Evolutionary conservation across 1,284 basidiomycete genomes (phyloP), one percentile per base, ranked within the genome.

Genomic region (Flammula alnicola): DNA sequence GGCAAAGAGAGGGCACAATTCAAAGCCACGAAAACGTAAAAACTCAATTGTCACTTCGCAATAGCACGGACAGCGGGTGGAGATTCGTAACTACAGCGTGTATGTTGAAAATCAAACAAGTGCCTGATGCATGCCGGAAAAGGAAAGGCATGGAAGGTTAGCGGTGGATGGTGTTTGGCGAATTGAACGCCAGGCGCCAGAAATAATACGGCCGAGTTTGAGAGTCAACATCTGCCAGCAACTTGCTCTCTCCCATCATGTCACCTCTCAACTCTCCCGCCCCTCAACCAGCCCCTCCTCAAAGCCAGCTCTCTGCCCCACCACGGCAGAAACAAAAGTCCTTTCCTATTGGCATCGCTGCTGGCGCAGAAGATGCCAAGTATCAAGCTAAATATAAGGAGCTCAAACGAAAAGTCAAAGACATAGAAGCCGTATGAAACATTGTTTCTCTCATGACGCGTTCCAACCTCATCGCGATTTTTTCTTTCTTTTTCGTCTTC

Each of bases 331-430:
- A 80, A 69, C 74, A 71, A 51, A 83, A 77, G 59, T 65, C 72
- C 25, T 76, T 77, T 52, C 62, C 79, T 17, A 72, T 81, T 32
- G 86, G 85, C 53, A 86, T 91, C 56, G 80, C 86, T 36, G 87
- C 87, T 27, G 85, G 87, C 61, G 87, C 86, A 42, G 92, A 95
- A 67, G 93, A 94, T 64, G 81, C 81, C 64, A 94, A 93, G 71
- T 95, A 95, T 68, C 84, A 91, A 53, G 79, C 80, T 63, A 95
- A 95, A 72, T 95, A 94, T 76, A 91, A 86, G 68, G 92, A 95
- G 54, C 76, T 95, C 58, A 95, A 93, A 68, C 81, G 82, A 66
- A 95, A 94, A 74, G 89, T 95, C 47, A 84, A 84, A 66, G 91
- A 94, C 70, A 91, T 95, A 55, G 93, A 95, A 71, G 71, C 78